Base-by-base conservation (phyloP, 495 filamentous ascomycete species). In the Daldinia childiae region DNA sequence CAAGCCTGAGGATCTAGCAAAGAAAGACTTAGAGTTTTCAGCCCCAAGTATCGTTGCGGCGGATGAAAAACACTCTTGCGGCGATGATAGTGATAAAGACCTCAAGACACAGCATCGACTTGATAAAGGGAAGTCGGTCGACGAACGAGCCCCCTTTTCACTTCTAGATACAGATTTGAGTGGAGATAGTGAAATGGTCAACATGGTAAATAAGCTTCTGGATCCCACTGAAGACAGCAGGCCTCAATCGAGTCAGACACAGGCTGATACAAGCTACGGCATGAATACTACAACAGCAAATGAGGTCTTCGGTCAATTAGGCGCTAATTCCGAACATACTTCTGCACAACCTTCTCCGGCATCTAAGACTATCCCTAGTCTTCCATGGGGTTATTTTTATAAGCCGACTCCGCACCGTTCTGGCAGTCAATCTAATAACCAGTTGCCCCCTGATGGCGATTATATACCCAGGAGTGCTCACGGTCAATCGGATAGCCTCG, bases 371-470 rank as follows among this genome's bases (percentile, higher is more conserved):
- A 81, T 82, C 14, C 81, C 80, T 3, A 79, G 64, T 26, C 74
- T 84, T 34, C 82, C 82, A 19, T 84, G 82, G 82, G 74, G 76
- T 11, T 83, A 80, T 58, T 82, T 84, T 51, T 80, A 79, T 50
- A 74, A 68, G 6, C 79, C 81, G 11, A 76, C 66, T n/a, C 75
- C 77, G 7, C 68, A 68, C 43, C 68, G 65, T 39, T 60, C 74
- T 11, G 30, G 61, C 45, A 76, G 71, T 36, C 76, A 69, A 63
- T 64, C 68, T 11, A 67, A 70, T 12, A 72, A 71, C 26, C 68
- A 66, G 29, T 62, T 65, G 19, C 51, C 54, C 24, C 26, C 58
- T 11, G 58, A 57, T 59, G 71, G 66, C 19, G 64, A 71, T 51
- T 66, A 66, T 27, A 43, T 76, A 71, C 76, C 76, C 14, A 76